These are phyloP conservation scores for Ilyonectria mors-panacis DNA, from an alignment of 2,329 filamentous ascomycete species.

Conservation along the genomic window DNA sequence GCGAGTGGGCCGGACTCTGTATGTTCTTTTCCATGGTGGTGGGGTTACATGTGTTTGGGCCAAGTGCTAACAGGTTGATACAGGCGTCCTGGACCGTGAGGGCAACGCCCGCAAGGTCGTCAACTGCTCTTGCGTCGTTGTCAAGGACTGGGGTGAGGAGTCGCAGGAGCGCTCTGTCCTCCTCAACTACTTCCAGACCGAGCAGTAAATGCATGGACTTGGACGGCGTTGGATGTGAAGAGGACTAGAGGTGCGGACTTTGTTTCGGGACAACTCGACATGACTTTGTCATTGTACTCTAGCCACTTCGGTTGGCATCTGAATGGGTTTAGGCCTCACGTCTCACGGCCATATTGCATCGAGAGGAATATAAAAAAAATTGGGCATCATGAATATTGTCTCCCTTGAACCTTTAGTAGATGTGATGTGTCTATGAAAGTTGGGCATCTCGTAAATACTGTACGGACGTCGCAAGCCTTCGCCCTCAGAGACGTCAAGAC, in stretches of 20 bases:
- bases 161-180: slow-evolving; percentile 98
- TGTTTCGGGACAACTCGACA: slow-evolving; percentile 52
- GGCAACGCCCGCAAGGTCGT: slow-evolving; percentile 99
- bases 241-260: slow-evolving; percentile 58
- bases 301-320: slow-evolving; percentile 64
- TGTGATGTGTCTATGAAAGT: background rate
- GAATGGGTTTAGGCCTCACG: slow-evolving; percentile 56
- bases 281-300: slow-evolving; percentile 62
- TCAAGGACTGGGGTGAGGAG: slow-evolving; percentile 99
- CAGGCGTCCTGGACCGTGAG: slow-evolving; percentile 98
- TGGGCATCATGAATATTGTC: slow-evolving; percentile 49
- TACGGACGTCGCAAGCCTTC: background rate
- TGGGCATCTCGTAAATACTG: background rate
- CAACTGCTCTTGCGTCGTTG: slow-evolving; percentile 99
- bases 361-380: slow-evolving; percentile 59
- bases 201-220: slow-evolving; percentile 66
- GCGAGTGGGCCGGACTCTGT: slow-evolving; percentile 99
- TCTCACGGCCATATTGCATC: slow-evolving; percentile 54
- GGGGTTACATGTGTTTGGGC: slow-evolving; percentile 13
- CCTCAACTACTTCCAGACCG: slow-evolving; percentile 99
- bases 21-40: slow-evolving; percentile 64
- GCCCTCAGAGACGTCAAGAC: background rate
- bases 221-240: slow-evolving; percentile 54
- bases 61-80: slow-evolving; percentile 50
- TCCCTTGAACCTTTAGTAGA: slow-evolving; percentile 1